Evolutionary conservation across 352 stramenopile genomes (phyloP), one percentile per base, ranked within the genome.

Genomic region (Pythium grandisporangium): DNA sequence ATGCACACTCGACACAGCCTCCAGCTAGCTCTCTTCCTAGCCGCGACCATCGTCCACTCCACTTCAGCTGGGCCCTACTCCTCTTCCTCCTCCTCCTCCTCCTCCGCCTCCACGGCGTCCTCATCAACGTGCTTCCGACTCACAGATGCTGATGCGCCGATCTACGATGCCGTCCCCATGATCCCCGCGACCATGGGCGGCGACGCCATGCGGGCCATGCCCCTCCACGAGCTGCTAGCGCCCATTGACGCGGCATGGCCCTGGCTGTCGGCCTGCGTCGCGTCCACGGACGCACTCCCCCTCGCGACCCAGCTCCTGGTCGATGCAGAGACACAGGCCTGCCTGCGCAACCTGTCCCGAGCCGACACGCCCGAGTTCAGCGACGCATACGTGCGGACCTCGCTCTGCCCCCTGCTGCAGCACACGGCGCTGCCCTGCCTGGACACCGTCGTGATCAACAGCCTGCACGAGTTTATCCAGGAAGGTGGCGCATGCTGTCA

Each of bases 231-330:
- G 42, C 38, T 67, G 26, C 37, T 72, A 2, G 49, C 51, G 20
- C 58, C 62, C 1, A 20, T 69, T 11, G 58, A 72, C 33, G 46
- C 48, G 23, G 47, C 58, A 19, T 25, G 58, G 16, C 62, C 62
- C n/a, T 65, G 58, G 54, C 48, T 72, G 6, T 69, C 62, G 24
- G 54, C 51, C 33, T 72, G 62, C 21, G 30, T 69, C 13, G 58
- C 34, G 12, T 69, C 58, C 2, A 48, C 48, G 5, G 51, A 66
- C n/a, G 33, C 69, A 12, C 34, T 72, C 12, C 39, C 47, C 12
- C 32, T 67, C 4, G 58, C 51, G 2, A 21, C 66, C 20, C 26
- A 42, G 4, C 29, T 64, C 24, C 34, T 69, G 8, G 42, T 55
- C 7, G 51, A 67, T 21, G 32, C 45, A 11, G 36, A 24, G 11